These are phyloP conservation scores for Didymella pinodella DNA, from an alignment of 2,329 filamentous ascomycete genomes.

Conservation along the genomic window DNA sequence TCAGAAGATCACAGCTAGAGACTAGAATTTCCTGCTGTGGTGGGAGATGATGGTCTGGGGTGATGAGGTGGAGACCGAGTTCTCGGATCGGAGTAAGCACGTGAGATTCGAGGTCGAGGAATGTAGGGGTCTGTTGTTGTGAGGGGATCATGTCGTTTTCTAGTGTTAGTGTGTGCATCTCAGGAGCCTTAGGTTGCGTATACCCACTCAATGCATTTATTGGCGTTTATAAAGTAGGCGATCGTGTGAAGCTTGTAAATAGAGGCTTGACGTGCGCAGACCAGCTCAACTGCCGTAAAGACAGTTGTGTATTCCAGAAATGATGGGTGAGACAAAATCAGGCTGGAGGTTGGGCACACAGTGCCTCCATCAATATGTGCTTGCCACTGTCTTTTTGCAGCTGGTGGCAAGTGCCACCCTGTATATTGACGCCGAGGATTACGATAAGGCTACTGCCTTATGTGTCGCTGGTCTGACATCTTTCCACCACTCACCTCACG, in stretches of 20 bases:
- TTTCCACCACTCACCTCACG: conserved; percentile 2
- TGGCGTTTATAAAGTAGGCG: neutral
- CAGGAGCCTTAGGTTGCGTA: conserved; percentile 15
- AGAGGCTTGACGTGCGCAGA: too few species aligned
- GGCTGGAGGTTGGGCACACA: too few species aligned
- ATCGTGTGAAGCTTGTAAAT: too few species aligned
- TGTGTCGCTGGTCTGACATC: conserved; percentile 2
- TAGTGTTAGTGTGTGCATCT: conserved; percentile 6
- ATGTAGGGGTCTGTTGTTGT: neutral
- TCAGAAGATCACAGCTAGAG: conserved; percentile 33
- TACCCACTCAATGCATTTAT: conserved; percentile 20
- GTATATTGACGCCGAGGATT: neutral
- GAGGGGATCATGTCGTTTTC: neutral
- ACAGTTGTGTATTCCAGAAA: too few species aligned
- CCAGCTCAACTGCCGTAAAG: too few species aligned
- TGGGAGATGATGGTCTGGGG: conserved; percentile 22
- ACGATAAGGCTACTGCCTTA: conserved; percentile 2
- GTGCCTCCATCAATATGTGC: too few species aligned
- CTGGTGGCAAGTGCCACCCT: neutral
- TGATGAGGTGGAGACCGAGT: neutral
- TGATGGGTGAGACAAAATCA: too few species aligned
- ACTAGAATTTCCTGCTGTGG: conserved; percentile 31
- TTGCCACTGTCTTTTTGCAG: neutral
- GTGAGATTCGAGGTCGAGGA: neutral
- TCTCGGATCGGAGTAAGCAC: neutral